These are phyloP conservation scores for Ogataea trehaloabstinens DNA, from an alignment of 805 yeast genomes.

Conservation along the genomic window DNA sequence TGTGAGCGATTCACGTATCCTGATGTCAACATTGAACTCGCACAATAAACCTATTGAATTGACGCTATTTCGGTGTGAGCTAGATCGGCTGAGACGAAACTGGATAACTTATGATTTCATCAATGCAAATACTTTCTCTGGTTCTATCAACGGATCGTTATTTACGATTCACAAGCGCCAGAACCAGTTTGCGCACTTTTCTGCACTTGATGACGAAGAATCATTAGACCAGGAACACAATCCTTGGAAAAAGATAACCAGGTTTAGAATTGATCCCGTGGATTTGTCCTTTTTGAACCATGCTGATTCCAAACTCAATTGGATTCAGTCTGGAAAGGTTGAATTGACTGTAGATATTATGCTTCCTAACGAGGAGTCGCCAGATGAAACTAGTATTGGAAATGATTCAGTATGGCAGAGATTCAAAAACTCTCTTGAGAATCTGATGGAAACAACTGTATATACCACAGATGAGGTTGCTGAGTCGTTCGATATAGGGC, in stretches of 20 bases:
- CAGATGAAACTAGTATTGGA: conserved; percentile 15
- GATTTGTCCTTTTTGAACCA: conserved; percentile 31
- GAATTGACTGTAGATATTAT: conserved; percentile 71
- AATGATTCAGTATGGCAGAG: conserved; percentile 13
- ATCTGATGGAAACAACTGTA: conserved; percentile 1
- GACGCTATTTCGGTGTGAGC: conserved; percentile 61
- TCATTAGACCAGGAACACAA: conserved; percentile 25
- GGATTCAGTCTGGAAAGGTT: conserved; percentile 70
- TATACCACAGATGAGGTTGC: neutral
- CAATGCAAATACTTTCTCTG: conserved; percentile 68
- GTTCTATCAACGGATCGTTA: conserved; percentile 70
- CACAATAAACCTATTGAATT: conserved; percentile 41
- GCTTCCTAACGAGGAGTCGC: conserved; percentile 53
- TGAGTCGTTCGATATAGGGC: neutral
- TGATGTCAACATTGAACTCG: conserved; percentile 5
- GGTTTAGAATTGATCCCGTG: conserved; percentile 40
- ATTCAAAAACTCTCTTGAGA: conserved; percentile 5
- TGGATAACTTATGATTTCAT: conserved; percentile 64
- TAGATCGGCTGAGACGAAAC: conserved; percentile 57
- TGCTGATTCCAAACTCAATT: conserved; percentile 51
- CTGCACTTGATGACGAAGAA: conserved; percentile 25
- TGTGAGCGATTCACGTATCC: conserved; percentile 51
- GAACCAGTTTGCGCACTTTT: conserved; percentile 47
- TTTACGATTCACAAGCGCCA: conserved; percentile 78
- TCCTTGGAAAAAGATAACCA: conserved; percentile 51